These are phyloP conservation scores for Scheffersomyces quercinus DNA, from an alignment of 1,139 yeast species.

Conservation along the genomic window DNA sequence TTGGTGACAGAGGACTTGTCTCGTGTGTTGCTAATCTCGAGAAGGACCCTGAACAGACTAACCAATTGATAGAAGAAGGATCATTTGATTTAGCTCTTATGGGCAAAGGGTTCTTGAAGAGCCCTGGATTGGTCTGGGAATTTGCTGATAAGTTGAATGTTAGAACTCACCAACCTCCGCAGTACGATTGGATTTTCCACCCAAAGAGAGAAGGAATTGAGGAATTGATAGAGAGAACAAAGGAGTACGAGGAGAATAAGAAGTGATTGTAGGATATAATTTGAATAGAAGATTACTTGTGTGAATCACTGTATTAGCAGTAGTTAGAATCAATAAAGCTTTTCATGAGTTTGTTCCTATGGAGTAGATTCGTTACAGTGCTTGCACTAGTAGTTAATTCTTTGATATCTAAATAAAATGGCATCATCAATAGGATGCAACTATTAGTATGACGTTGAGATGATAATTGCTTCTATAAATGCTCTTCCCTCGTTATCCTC, in stretches of 20 bases:
- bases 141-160: conserved; percentile 53
- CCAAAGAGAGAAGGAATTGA: neutral
- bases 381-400: too few species aligned
- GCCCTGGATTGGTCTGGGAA: conserved; percentile 47
- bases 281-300: neutral
- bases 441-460: too few species aligned
- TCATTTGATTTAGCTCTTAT: conserved; percentile 45
- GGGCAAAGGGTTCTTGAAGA: conserved; percentile 45
- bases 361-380: too few species aligned
- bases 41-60: conserved; percentile 30
- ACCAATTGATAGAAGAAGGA: conserved; percentile 38
- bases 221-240: conserved; percentile 2
- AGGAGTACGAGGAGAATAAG: neutral
- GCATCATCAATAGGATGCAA: too few species aligned
- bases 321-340: too few species aligned
- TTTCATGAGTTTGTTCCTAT: too few species aligned
- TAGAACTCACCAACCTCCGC: conserved; percentile 36
- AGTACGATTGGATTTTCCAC: conserved; percentile 29
- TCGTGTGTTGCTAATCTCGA: conserved; percentile 48
- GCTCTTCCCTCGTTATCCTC: too few species aligned
- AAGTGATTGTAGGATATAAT: neutral
- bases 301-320: too few species aligned
- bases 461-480: too few species aligned
- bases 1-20: conserved; percentile 40
- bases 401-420: too few species aligned